Base-by-base conservation (phyloP, 129 eudicot genomes). In the Heracleum sosnowskyi region DNA sequence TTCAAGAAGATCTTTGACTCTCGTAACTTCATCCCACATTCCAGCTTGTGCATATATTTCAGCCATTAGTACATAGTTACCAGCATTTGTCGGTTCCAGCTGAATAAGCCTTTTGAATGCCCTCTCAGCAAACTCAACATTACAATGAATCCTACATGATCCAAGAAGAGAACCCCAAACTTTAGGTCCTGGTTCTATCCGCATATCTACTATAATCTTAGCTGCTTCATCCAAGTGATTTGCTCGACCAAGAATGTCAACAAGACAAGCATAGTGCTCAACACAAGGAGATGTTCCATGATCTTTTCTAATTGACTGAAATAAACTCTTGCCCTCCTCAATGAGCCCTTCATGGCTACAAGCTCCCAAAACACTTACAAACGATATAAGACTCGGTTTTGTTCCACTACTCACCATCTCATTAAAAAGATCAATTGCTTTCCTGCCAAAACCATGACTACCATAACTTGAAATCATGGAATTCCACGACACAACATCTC, bases 91-190 rank as follows among this genome's bases (percentile, higher is more conserved):
- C 33, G 98, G 97, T 60, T 95, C 97, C 13, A 90, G 96, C 81
- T 88, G 89, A 72, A 91, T 91, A 74, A 95, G 93, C 55, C 83
- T 77, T 79, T 74, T 81, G 83, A 97, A 86, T 69, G 98, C 98
- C 81, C 91, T 84, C 79, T 91, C 94, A n/a, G 94, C 98, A 47
- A 95, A 88, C 70, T 88, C 85, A 5, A 95, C 88, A 77, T 95
- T 91, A 81, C 97, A 79, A 79, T 95, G 97, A 60, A 95, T 95
- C 87, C 92, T 86, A 83, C 98, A 95, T 34, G 98, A 85, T 73
- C 98, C 98, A 17, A 95, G 92, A 68, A 95, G 93, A 45, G 98
- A 79, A 57, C 97, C 98, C 98, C 98, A 95, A 11, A 87, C 94
- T 40, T 82, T 87, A 41, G 97, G 88, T 62, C 97, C 98, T 4